Base-by-base conservation (phyloP, 352 stramenopile genomes). In the Phytophthora sp. region DNA sequence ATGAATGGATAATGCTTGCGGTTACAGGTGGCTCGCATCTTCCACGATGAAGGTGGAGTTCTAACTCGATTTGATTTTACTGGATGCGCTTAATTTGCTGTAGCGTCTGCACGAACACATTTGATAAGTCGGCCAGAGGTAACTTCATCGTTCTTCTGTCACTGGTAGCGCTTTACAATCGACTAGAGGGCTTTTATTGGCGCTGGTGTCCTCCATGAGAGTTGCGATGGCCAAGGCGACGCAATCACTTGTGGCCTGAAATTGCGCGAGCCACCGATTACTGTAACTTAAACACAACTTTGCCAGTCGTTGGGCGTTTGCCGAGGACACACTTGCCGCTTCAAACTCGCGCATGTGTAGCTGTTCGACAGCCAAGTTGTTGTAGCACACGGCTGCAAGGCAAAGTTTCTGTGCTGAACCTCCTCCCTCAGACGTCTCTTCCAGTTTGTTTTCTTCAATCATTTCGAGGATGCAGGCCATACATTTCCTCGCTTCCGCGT, bases 321-420 rank as follows among this genome's bases (percentile, higher is more conserved):
- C 88, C 47, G 77, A 88, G 7, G 79, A 88, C 11, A 86, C 73
- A 53, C 66, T 82, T 13, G 86, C 88, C 7, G 91, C 86, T 45
- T 95, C 90, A 46, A 96, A 85, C 23, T 89, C 79, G n/a, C 88
- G 76, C 33, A 94, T 58, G 35, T 94, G 82, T 1, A 98, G 75
- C 60, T 98, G 90, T 69, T 97, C 90, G 15, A 98, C 86, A 1
- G 92, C 91, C 33, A 98, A 68, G 52, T 98, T 98, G 69, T 98
- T 96, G 72, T 98, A 98, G 64, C 79, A 91, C 20, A 98, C 87
- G 9, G 90, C 84, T 0, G 93, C 85, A 13, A 98, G 63, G 52
- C 93, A 97, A 13, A 98, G 80, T 62, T 97, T 95, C 53, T 98
- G 90, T 3, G 90, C 86, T 7, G 82, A 94, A 7, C 79, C 85